Conservation (phyloP, 176 grass and related monocot species). For the Oryza nivara region DNA sequence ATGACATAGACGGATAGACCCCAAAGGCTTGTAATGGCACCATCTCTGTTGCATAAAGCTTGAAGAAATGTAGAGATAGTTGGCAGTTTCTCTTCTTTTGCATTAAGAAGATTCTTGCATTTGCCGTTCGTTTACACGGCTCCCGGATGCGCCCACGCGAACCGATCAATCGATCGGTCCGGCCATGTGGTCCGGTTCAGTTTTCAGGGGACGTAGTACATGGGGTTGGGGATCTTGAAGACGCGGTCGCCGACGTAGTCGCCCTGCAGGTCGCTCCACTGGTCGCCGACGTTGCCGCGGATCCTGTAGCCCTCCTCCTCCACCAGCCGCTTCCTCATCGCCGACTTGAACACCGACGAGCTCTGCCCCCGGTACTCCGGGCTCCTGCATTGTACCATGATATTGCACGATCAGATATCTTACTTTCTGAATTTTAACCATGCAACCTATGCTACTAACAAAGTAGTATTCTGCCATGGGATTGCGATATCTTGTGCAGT, state of each 20-base stretch:
- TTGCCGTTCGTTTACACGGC: not conserved
- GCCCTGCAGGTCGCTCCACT: conserved; percentile 92
- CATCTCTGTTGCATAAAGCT: not conserved
- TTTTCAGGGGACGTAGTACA: conserved; percentile 87
- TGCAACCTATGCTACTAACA: not conserved
- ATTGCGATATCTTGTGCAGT: not conserved
- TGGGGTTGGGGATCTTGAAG: conserved; percentile 96
- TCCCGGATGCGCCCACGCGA: not conserved
- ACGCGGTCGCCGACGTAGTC: conserved; percentile 71
- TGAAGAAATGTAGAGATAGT: not conserved
- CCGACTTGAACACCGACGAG: conserved; percentile 75
- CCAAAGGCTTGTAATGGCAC: not conserved
- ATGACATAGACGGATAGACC: too few species aligned
- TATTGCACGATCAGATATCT: not conserved
- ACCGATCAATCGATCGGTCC: not conserved
- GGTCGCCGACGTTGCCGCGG: conserved; percentile 87
- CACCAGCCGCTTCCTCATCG: conserved; percentile 77
- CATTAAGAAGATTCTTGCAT: not conserved
- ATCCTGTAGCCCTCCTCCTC: conserved; percentile 69
- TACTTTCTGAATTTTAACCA: not conserved
- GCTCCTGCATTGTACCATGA: conserved; percentile 36
- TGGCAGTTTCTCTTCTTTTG: not conserved
- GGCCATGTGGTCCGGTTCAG: not conserved
- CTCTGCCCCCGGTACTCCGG: conserved; percentile 64
- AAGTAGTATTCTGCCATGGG: not conserved